These are phyloP conservation scores for Diaporthe eres DNA, from an alignment of 2,329 filamentous ascomycete genomes.

Conservation along the genomic window DNA sequence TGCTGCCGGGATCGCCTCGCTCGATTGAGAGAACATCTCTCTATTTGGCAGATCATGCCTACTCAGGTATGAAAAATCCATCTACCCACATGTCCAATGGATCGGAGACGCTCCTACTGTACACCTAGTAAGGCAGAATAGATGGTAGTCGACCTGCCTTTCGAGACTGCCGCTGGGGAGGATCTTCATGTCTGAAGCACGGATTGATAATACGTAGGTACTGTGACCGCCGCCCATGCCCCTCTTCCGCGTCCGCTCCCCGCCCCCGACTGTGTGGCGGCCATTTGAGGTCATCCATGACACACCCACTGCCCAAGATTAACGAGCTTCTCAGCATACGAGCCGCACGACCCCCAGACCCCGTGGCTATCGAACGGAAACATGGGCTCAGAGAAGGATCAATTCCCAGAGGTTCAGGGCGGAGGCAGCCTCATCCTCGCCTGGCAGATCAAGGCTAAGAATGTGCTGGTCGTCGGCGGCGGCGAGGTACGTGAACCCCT, in stretches of 20 bases:
- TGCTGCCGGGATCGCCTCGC: conserved; percentile 5
- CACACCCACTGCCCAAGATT: neutral
- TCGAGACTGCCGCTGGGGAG: neutral
- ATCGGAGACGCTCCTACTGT: neutral
- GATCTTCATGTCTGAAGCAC: neutral
- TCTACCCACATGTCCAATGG: neutral
- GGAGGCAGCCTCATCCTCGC: conserved; percentile 95
- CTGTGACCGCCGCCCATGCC: neutral
- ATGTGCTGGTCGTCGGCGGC: conserved; percentile 92
- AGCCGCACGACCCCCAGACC: neutral
- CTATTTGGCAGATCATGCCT: neutral
- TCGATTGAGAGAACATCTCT: neutral
- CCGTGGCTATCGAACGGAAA: conserved; percentile 5
- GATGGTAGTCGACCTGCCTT: neutral
- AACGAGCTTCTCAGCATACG: neutral
- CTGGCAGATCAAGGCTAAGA: conserved; percentile 93
- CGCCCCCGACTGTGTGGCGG: neutral
- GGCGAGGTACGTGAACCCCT: conserved; percentile 78
- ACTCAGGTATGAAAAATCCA: neutral
- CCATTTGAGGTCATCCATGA: neutral
- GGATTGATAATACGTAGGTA: no score
- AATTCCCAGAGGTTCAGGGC: conserved; percentile 86
- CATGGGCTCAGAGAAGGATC: conserved; percentile 42
- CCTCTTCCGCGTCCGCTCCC: neutral
- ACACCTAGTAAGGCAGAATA: neutral